These are phyloP conservation scores for Blastomyces percursus DNA, from an alignment of 2,329 filamentous ascomycete species.

Conservation along the genomic window DNA sequence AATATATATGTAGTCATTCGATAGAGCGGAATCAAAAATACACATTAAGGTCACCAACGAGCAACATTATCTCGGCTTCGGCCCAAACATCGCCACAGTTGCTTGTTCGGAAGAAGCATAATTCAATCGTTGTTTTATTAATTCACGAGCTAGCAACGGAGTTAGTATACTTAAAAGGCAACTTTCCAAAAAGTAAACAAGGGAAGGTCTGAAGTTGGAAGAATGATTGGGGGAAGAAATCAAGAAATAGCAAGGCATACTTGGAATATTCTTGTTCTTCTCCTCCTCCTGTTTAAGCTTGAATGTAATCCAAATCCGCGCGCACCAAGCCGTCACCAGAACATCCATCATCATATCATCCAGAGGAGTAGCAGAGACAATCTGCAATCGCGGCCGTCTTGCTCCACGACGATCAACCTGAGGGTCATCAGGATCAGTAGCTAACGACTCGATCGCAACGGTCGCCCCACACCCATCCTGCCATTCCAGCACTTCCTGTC, in stretches of 20 bases:
- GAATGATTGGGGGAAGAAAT: too few species aligned
- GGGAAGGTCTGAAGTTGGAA: too few species aligned
- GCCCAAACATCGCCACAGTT: not conserved
- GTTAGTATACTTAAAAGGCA: not conserved
- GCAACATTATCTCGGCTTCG: not conserved
- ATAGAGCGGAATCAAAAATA: not conserved
- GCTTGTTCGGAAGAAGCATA: not conserved
- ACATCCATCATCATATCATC: conserved; percentile 12
- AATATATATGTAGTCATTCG: not conserved
- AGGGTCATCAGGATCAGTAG: not conserved
- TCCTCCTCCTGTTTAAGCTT: conserved; percentile 8
- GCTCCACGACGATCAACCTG: not conserved
- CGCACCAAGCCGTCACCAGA: conserved; percentile 15
- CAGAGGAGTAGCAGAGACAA: conserved; percentile 9
- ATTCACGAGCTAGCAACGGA: not conserved
- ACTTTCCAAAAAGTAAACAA: not conserved
- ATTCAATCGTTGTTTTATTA: not conserved
- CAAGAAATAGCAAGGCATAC: conserved; percentile 1
- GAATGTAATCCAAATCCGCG: conserved; percentile 12
- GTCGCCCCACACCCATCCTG: conserved; percentile 9
- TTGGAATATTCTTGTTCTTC: not conserved
- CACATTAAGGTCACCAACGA: not conserved
- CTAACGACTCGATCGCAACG: conserved; percentile 13
- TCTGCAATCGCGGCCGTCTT: conserved; percentile 9
- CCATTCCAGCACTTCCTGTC: conserved; percentile 10